Evolutionary conservation across 1,139 yeast genomes (phyloP).

Genomic region (Taiozyma onychis): DNA sequence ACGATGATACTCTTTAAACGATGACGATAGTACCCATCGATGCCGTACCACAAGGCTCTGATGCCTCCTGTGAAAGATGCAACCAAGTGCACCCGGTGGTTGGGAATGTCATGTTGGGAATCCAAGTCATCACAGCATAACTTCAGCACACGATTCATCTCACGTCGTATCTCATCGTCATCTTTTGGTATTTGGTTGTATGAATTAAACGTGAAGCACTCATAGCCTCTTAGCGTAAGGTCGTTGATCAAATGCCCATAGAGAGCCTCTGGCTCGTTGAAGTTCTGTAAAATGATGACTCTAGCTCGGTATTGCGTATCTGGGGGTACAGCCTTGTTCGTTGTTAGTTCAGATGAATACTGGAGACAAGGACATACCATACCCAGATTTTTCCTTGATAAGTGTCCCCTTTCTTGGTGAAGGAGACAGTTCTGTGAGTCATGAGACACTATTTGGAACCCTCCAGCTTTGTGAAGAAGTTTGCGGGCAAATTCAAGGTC

Average conservation of each 20-base stretch:
- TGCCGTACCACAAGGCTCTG: constrained; percentile 10
- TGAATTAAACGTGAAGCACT: neutral
- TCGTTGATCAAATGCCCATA: constrained; percentile 1
- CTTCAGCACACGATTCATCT: constrained; percentile 13
- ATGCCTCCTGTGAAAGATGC: constrained; percentile 13
- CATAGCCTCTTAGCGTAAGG: constrained; percentile 1
- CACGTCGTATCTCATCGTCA: constrained; percentile 9
- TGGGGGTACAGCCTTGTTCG: neutral
- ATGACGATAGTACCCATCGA: constrained; percentile 12
- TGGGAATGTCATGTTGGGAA: neutral
- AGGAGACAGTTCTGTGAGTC: neutral
- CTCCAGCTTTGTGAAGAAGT: neutral
- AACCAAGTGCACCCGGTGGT: constrained; percentile 11
- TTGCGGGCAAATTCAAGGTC: neutral
- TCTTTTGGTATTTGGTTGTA: neutral
- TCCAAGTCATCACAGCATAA: constrained; percentile 18
- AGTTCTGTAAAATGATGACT: constrained; percentile 1
- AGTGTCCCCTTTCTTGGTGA: neutral
- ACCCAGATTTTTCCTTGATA: neutral
- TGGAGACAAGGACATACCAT: neutral
- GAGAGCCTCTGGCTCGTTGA: neutral
- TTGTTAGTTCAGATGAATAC: neutral
- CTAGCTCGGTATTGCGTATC: neutral
- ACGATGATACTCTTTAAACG: constrained; percentile 13
- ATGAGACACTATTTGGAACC: neutral